Evolutionary conservation across 2,329 filamentous ascomycete species (phyloP).

Genomic region (Grosmannia serpens): DNA sequence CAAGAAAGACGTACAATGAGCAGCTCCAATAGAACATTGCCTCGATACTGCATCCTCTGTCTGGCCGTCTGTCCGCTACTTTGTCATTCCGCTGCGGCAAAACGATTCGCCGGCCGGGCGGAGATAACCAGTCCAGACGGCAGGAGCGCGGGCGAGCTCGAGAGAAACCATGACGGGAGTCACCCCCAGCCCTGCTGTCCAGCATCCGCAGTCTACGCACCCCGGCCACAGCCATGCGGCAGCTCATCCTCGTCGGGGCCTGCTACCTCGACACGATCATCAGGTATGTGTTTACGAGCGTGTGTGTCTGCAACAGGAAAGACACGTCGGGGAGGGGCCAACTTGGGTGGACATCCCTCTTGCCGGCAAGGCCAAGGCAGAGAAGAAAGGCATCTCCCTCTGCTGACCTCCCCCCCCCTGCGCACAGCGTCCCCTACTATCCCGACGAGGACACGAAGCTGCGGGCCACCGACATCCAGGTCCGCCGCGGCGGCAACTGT

Average conservation of each 20-base stretch:
- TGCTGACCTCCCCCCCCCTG: not conserved
- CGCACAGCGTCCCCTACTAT: slow-evolving; percentile 49
- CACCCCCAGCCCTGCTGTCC: not conserved
- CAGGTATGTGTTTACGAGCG: slow-evolving; percentile 28
- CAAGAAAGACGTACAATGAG: too few species aligned
- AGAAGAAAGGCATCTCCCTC: not conserved
- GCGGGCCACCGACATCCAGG: slow-evolving; percentile 46
- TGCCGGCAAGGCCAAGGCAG: too few species aligned
- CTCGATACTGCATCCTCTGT: too few species aligned
- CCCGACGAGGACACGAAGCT: slow-evolving; percentile 63
- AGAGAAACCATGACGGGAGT: not conserved
- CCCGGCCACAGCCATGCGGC: slow-evolving; percentile 29
- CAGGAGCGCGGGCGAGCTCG: not conserved
- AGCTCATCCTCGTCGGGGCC: slow-evolving; percentile 53
- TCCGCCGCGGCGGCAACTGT: slow-evolving; percentile 61
- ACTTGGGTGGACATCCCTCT: too few species aligned
- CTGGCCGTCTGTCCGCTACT: too few species aligned
- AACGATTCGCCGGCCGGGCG: not conserved
- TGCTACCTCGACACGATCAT: slow-evolving; percentile 63
- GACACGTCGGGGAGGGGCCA: not conserved
- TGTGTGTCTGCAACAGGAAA: slow-evolving; percentile 13
- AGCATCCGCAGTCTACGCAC: too few species aligned
- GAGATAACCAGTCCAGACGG: not conserved
- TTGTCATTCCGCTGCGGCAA: not conserved
- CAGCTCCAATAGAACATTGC: too few species aligned